Evolutionary conservation across 2,329 filamentous ascomycete species (phyloP).

Genomic region (Aspergillus sp.): DNA sequence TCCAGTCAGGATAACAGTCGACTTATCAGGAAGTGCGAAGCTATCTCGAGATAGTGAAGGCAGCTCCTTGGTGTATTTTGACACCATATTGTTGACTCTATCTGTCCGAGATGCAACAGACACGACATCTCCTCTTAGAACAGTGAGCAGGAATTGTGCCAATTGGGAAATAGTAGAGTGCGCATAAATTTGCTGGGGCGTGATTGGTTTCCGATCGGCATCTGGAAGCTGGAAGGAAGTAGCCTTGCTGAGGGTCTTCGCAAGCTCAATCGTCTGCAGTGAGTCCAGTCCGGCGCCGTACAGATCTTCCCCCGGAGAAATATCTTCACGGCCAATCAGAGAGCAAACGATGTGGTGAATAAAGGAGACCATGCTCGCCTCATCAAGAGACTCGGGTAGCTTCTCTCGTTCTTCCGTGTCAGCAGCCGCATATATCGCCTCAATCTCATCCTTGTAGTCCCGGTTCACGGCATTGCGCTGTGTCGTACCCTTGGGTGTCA

Average conservation of each 20-base stretch:
- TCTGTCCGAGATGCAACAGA: slow-evolving; percentile 1
- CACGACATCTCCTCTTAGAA: background rate
- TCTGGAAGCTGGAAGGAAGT: background rate
- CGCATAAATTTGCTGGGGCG: slow-evolving; percentile 8
- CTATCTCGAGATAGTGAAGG: background rate
- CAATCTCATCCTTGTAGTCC: slow-evolving; percentile 49
- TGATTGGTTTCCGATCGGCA: background rate
- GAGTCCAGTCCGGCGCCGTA: slow-evolving; percentile 28
- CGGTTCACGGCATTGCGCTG: slow-evolving; percentile 42
- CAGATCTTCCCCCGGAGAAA: slow-evolving; percentile 18
- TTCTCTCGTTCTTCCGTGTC: slow-evolving; percentile 2
- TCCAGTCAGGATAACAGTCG: slow-evolving; percentile 43
- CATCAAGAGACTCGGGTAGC: background rate
- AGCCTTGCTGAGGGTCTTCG: slow-evolving; percentile 11
- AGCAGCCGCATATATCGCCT: slow-evolving; percentile 42
- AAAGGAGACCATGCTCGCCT: background rate
- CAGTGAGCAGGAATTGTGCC: background rate
- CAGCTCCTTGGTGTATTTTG: slow-evolving; percentile 3
- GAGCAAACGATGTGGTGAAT: slow-evolving; percentile 8
- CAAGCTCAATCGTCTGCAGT: slow-evolving; percentile 25
- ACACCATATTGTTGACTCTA: slow-evolving; percentile 1
- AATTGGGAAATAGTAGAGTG: slow-evolving; percentile 3
- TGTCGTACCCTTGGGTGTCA: slow-evolving; percentile 49
- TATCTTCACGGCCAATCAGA: slow-evolving; percentile 10
- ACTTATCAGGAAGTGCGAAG: background rate